Percentiles rank a stretch among this genome's conserved stretches.
These are phyloP conservation scores for Angomonas ambiguus DNA, from an alignment of 208 protist species.

Conservation along the genomic window DNA sequence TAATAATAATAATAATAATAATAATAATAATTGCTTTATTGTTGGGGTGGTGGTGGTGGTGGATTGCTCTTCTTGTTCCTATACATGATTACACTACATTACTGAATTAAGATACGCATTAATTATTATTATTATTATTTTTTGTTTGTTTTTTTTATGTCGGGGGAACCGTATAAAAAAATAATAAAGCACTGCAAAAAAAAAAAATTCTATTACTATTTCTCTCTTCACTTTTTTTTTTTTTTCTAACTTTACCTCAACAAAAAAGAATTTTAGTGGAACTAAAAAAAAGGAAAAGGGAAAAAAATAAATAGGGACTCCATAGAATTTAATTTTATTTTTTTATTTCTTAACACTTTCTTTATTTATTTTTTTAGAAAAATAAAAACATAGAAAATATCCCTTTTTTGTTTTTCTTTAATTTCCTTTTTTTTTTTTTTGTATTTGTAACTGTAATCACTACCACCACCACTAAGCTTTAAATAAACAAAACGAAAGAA, in stretches of 20 bases:
- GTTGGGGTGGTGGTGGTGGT: background rate
- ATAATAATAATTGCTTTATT: conserved; percentile 7
- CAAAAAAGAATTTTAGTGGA: too few relatives aligned
- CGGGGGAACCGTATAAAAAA: background rate
- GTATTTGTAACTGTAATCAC: too few relatives aligned
- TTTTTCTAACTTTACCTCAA: too few relatives aligned
- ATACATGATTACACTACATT: background rate
- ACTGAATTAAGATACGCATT: too few relatives aligned
- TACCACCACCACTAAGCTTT: too few relatives aligned
- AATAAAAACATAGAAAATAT: conserved; percentile 6
- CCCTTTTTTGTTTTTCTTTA: conserved; percentile 12
- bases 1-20: too few relatives aligned
- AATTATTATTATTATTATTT: too few relatives aligned
- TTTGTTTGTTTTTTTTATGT: conserved; percentile 5
- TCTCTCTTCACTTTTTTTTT: too few relatives aligned
- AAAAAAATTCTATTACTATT: too few relatives aligned
- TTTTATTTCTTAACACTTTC: background rate
- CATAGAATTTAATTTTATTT: conserved; percentile 4
- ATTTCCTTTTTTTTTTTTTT: background rate
- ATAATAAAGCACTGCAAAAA: too few relatives aligned
- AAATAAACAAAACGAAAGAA: conserved; percentile 7
- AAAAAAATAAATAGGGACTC: too few relatives aligned
- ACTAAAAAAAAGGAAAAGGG: too few relatives aligned
- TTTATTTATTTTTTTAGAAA: conserved; percentile 1
- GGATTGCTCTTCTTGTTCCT: background rate